Conservation (phyloP, 768 basidiomycete genomes). For the Polyporus arcularius region DNA sequence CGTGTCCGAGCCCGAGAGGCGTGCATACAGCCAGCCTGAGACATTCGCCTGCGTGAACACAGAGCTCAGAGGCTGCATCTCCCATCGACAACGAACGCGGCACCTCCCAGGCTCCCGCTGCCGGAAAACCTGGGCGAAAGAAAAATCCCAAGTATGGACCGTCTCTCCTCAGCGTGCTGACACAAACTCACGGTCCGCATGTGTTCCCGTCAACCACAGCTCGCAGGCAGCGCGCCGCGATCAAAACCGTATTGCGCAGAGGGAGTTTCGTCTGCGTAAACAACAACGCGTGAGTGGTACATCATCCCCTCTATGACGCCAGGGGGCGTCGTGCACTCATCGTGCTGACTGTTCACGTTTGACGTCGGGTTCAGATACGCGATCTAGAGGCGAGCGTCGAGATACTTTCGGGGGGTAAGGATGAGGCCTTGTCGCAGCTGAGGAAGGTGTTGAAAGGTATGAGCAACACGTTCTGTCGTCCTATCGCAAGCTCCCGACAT, state of each 20-base stretch:
- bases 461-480: conserved; percentile 2
- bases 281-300: conserved; percentile 68
- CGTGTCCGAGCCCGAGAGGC: conserved; percentile 7
- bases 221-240: conserved; percentile 87
- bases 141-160: conserved; percentile 80
- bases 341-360: conserved; percentile 5
- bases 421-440: conserved; percentile 84
- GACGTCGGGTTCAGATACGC: conserved; percentile 62
- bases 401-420: conserved; percentile 88
- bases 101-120: conserved; percentile 16
- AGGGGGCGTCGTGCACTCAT: too few species aligned
- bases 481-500: conserved; percentile 2
- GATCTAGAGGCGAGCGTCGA: conserved; percentile 96
- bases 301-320: background rate
- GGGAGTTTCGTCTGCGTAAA: conserved; percentile 90
- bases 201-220: conserved; percentile 39
- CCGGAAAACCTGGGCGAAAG: conserved; percentile 73
- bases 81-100: conserved; percentile 28
- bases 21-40: background rate
- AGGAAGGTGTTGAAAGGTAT: conserved; percentile 77
- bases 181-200: conserved; percentile 29
- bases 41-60: background rate
- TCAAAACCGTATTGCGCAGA: conserved; percentile 90
- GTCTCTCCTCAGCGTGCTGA: conserved; percentile 26
- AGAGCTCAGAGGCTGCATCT: conserved; percentile 75